phyloP scores from a whole-genome alignment of 2,329 filamentous ascomycete species.

The Diaporthe velutina region DNA sequence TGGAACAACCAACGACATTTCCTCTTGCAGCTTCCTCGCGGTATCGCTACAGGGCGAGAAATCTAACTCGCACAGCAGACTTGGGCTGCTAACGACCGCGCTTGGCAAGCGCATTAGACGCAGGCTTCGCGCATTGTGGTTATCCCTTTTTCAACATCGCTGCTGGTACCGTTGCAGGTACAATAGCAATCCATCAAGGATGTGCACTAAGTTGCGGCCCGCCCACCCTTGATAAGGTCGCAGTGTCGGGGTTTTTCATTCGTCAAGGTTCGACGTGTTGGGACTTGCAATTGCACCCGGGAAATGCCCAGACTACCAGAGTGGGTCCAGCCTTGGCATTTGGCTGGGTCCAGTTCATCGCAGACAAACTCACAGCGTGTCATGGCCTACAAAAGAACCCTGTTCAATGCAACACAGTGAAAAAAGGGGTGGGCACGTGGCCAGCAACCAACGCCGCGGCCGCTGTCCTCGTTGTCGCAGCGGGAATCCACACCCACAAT shows the following conservation, averaged over 20 bases:
- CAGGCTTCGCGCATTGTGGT: not conserved
- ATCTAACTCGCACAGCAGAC: not conserved
- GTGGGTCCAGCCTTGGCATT: conserved; percentile 19
- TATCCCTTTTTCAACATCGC: conserved; percentile 2
- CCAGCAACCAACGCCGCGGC: not conserved
- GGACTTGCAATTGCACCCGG: conserved; percentile 11
- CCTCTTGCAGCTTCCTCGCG: conserved; percentile 2
- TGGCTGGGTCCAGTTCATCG: conserved; percentile 10
- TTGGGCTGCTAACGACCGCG: not conserved
- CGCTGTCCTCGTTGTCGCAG: not conserved
- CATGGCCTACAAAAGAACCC: conserved; percentile 30
- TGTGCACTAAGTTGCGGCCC: conserved; percentile 33
- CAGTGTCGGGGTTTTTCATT: conserved; percentile 12
- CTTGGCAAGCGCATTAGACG: conserved; percentile 18
- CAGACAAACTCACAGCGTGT: conserved; percentile 16
- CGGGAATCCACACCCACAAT: not conserved
- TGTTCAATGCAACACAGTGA: conserved; percentile 31
- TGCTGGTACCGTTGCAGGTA: not conserved
- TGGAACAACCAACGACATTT: not conserved
- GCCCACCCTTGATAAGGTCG: conserved; percentile 12
- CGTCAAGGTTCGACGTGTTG: conserved; percentile 18
- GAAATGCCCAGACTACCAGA: not conserved
- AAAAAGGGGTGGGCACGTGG: conserved; percentile 28
- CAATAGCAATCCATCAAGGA: not conserved
- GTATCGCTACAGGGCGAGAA: not conserved